Base-by-base conservation (phyloP, 345 rosid genomes). In the Streptanthus diversifolius region DNA sequence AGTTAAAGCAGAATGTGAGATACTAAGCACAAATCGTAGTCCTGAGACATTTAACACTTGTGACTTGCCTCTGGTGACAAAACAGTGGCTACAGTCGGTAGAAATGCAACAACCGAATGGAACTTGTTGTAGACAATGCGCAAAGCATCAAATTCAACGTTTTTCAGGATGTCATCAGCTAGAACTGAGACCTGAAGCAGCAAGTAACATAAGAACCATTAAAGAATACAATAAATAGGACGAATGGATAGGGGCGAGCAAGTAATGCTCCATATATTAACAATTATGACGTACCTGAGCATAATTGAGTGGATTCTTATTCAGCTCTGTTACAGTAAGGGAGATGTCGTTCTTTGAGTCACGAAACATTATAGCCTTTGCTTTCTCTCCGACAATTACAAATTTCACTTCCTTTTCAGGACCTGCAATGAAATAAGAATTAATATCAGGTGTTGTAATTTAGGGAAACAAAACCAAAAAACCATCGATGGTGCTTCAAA, bases 111-210 rank as follows among this genome's bases (percentile, higher is more conserved):
- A 18, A 83, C 95, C 0, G 96, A 91, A 1, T 89, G 88, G 81
- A 93, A 93, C 82, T 87, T 93, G 95, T 87, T 93, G 84, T 83
- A 93, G 77, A 91, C 79, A 78, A 93, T 80, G 83, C 96, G 90
- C 71, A 93, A 43, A 71, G 97, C 99, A 75, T 91, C 99, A 72
- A 68, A 91, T 59, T 93, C 91, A 59, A 93, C 97, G 71, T 90
- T 95, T 80, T 92, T 95, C 66, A 95, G 75, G 75, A 95, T 88
- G 71, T 95, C 99, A 81, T 95, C 99, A 62, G 99, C 99, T 37
- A 95, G 79, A 76, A 88, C 96, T 52, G 98, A 88, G 41, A 95
- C 93, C 99, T 95, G 85, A 75, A 66, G 70, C 19, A 55, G 30
- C 70, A 80, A 67, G 11, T 64, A 43, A 13, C 57, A 53, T 44